Conservation (phyloP, 179 eudicot species). For the Beta corolliflora region DNA sequence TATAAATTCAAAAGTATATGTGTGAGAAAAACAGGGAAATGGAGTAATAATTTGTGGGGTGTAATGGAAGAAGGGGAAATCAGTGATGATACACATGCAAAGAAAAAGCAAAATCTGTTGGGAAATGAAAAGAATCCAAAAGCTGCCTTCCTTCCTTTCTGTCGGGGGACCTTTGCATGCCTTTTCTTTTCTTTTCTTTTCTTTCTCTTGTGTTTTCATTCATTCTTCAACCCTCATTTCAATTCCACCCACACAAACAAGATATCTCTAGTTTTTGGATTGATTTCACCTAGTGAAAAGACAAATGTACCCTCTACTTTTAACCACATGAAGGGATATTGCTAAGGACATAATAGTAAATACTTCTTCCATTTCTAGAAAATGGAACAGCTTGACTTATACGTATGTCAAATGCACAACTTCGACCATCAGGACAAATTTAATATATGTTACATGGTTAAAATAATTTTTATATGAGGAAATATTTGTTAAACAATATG, state of each 20-base stretch:
- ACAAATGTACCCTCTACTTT: neutral
- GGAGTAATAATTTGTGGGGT: neutral
- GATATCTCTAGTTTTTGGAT: too few species aligned
- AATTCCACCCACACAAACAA: slow-evolving; percentile 9
- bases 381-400: too few species aligned
- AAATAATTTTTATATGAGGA: too few species aligned
- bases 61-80: neutral
- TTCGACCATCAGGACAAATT: too few species aligned
- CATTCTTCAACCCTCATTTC: neutral
- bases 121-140: slow-evolving; percentile 55
- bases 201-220: neutral
- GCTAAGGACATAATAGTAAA: neutral
- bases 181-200: slow-evolving; percentile 19
- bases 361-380: too few species aligned
- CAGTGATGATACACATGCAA: neutral
- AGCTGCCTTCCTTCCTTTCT: slow-evolving; percentile 65
- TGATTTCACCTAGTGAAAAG: neutral
- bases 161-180: slow-evolving; percentile 53
- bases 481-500: too few species aligned
- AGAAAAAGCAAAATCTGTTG: slow-evolving; percentile 43
- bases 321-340: neutral
- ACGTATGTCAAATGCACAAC: too few species aligned
- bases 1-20: too few species aligned
- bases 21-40: neutral
- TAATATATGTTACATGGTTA: too few species aligned